Evolutionary conservation across 148 eudicot genomes (phyloP), one percentile per base, ranked within the genome.

Genomic region (Polygonum maritimum): DNA sequence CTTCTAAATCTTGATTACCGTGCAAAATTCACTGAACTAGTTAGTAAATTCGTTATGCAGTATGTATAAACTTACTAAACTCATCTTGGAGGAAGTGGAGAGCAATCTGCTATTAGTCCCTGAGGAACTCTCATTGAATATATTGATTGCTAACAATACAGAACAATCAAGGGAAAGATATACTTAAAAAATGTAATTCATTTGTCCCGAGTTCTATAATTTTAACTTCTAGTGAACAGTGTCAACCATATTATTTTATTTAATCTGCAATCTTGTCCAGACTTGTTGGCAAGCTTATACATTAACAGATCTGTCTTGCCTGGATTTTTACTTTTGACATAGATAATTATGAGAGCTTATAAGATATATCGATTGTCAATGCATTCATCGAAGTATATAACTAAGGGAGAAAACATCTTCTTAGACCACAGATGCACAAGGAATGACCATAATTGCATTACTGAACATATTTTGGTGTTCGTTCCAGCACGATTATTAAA

Each of bases 231-330:
- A 65, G 9, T 65, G n/a, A 33, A 65, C n/a, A 65, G 41, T 65
- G 40, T 12, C 5, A 33, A 65, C 70, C 38, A 60, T 65, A 10
- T 65, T 65, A 3, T 14, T 14, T 35, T 12, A 65, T 13, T 35
- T 35, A 65, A 35, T 65, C 70, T 63, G n/a, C 70, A 63, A 33
- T 63, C 35, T 63, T 63, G n/a, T 35, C n/a, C 11, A 57, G 63
- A 21, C 63, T 65, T 60, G 69, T 31, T 60, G 69, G 18, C 69
- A 15, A 65, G 40, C 70, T 26, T 33, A 35, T 65, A 60, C 41
- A 55, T 18, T 13, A 13, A 35, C n/a, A 35, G n/a, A 35, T 1
- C 70, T 2, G 16, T 65, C 7, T 35, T n/a, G 5, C 41, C 41
- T 33, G 40, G 41, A 31, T 65, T 14, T 65, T 65, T 22, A 22